Evolutionary conservation across 1,284 basidiomycete species (phyloP).

Genomic region (Malassezia restricta): DNA sequence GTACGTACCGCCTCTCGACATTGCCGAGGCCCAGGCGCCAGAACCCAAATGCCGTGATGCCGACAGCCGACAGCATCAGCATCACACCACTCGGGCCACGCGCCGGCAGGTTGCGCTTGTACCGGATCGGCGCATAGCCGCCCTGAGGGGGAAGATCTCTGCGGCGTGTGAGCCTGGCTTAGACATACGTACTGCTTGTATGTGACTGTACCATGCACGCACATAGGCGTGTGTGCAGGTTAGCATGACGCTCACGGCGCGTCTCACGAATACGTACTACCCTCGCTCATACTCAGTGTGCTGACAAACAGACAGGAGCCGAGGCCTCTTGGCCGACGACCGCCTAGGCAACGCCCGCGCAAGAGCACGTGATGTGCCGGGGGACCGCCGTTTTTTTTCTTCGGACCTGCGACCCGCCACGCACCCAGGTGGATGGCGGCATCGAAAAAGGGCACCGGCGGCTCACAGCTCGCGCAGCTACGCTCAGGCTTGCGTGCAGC

Average conservation of each 20-base stretch:
- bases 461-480: constrained; percentile 45
- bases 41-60: constrained; percentile 80
- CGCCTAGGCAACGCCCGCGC: background rate
- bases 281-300: constrained; percentile 8
- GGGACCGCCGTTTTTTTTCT: constrained; percentile 8
- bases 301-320: background rate
- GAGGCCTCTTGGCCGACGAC: background rate
- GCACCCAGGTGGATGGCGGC: background rate
- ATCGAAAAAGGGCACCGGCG: constrained; percentile 14
- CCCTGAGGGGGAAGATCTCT: constrained; percentile 93
- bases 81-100: constrained; percentile 77
- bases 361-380: constrained; percentile 1
- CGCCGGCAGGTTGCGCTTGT: constrained; percentile 88
- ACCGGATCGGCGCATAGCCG: constrained; percentile 83
- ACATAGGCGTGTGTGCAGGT: background rate
- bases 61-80: constrained; percentile 71
- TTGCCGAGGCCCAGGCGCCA: constrained; percentile 81
- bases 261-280: constrained; percentile 8
- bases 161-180: constrained; percentile 2
- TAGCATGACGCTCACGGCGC: background rate
- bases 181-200: constrained; percentile 14
- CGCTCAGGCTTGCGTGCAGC: constrained; percentile 31
- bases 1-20: constrained; percentile 73
- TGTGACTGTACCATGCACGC: background rate
- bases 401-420: background rate